Evolutionary conservation across 2,329 filamentous ascomycete genomes (phyloP), one percentile per base, ranked within the genome.

Genomic region (Epichloe scottii): DNA sequence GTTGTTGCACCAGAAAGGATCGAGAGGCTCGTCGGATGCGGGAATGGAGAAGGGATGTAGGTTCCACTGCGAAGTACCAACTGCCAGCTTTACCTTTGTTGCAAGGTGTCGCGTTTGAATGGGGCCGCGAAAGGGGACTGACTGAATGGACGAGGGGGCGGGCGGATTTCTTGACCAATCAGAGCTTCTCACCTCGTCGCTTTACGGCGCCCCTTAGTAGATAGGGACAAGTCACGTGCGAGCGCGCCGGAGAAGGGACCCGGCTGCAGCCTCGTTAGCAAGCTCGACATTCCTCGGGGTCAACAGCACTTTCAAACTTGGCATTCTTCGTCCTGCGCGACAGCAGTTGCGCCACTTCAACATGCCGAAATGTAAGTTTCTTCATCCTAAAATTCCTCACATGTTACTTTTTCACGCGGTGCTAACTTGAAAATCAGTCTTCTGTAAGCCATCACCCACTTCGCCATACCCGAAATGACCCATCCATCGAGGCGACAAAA

Each of bases 381-480:
- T 2, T 11, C 10, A 4, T 19, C 8, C 7, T 23, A 0, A 30
- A 30, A 7, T 23, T 23, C 17, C 12, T 15, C 19, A 8, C 10
- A 2, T 39, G 14, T 12, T 11, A n/a, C 21, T 26, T 17, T 3
- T 7, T 10, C 14, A 15, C 45, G 6, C 19, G 14, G 30, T 47
- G 10, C 47, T 49, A 42, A 43, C 17, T 11, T 3, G 10, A 45
- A 15, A 5, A 33, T 19, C 46, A 70, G 61, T 64, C 57, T 62
- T 62, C 46, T 63, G 62, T 63, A 56, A 53, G 60, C 43, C 42
- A 41, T 19, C 12, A 15, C 26, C 43, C 19, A 26, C 19, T 41
- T 41, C 43, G 14, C 11, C 35, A 3, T 39, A 39, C 35, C 15
- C 11, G 46, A 23, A 14, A 14, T 33, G 19, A 41, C 14, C 14